Evolutionary conservation across 441 rosid genomes (phyloP), one percentile per base, ranked within the genome.

Genomic region (Erodium texanum): DNA sequence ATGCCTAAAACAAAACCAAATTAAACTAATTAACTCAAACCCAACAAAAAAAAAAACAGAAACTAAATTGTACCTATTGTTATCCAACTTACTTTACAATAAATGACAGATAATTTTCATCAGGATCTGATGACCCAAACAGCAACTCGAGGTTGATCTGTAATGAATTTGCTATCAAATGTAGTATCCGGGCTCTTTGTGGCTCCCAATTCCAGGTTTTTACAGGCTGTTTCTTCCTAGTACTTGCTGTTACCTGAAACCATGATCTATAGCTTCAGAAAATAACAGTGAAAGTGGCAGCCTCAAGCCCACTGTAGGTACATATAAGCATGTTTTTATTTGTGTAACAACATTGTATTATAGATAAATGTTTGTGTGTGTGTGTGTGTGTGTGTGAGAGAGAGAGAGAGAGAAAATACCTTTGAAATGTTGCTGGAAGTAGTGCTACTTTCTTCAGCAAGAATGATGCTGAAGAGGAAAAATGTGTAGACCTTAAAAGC

Each of bases 101-200:
- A 76, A 90, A 95, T 70, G 98, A 88, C 2, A 95, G 84, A 82
- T 88, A 95, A 82, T 87, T 95, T 76, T 95, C 99, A 61, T 95
- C 97, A 0, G 86, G 87, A 65, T 85, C 86, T 2, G 87, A 59
- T 48, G 98, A 90, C 70, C 99, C 97, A 77, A 95, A 95, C 76
- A 94, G 93, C 83, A 94, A 78, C 5, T 81, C 58, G 56, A 95
- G 86, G 88, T 92, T 90, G 87, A 90, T 84, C 77, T 95, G 98
- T 24, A 95, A 83, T 14, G 99, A 95, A 79, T 85, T 95, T 14
- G 98, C 97, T 72, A 92, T 87, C 79, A 89, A 75, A 82, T 75
- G 86, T 66, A 95, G 98, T 78, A 95, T 79, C 56, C 98, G 85
- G 61, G 82, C 90, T 77, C 97, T 86, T 68, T 85, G 97, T 61